Conservation (phyloP, 306 rosid genomes). For the Cicer bijugum region DNA sequence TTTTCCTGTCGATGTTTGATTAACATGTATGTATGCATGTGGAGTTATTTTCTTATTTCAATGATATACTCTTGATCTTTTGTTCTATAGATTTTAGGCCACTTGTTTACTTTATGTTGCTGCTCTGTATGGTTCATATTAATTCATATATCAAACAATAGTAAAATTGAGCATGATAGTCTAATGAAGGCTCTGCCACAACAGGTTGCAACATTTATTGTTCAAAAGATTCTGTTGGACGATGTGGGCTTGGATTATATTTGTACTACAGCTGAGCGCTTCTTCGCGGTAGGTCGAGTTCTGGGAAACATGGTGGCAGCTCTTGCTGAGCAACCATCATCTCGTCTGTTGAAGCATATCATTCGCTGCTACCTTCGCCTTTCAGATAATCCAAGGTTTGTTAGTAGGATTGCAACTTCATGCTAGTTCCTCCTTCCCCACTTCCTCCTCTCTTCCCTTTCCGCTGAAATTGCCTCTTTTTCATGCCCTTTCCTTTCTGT, state of each 20-base stretch:
- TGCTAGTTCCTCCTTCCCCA: background rate
- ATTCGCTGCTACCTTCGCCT: slow-evolving; percentile 92
- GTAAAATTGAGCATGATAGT: slow-evolving; percentile 33
- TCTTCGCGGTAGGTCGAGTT: slow-evolving; percentile 92
- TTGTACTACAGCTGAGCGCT: slow-evolving; percentile 93
- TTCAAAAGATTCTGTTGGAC: slow-evolving; percentile 87
- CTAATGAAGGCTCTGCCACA: slow-evolving; percentile 47
- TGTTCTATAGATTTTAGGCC: slow-evolving; percentile 4
- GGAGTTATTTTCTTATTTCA: slow-evolving; percentile 8
- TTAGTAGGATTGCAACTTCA: slow-evolving; percentile 39
- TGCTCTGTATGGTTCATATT: background rate
- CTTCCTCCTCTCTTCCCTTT: background rate
- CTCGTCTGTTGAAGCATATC: slow-evolving; percentile 88
- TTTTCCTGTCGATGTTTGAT: slow-evolving; percentile 6
- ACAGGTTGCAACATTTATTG: slow-evolving; percentile 91
- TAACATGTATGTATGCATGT: background rate
- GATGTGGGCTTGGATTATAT: slow-evolving; percentile 94
- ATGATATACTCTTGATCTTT: slow-evolving; percentile 11
- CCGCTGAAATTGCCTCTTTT: background rate
- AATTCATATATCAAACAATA: background rate
- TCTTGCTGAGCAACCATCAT: slow-evolving; percentile 91
- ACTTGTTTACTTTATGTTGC: slow-evolving; percentile 21
- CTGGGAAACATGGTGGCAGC: slow-evolving; percentile 83
- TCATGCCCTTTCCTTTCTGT: background rate
- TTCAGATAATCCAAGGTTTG: slow-evolving; percentile 84